Evolutionary conservation across 1,284 basidiomycete species (phyloP).

Genomic region (Apiotrichum siamense): DNA sequence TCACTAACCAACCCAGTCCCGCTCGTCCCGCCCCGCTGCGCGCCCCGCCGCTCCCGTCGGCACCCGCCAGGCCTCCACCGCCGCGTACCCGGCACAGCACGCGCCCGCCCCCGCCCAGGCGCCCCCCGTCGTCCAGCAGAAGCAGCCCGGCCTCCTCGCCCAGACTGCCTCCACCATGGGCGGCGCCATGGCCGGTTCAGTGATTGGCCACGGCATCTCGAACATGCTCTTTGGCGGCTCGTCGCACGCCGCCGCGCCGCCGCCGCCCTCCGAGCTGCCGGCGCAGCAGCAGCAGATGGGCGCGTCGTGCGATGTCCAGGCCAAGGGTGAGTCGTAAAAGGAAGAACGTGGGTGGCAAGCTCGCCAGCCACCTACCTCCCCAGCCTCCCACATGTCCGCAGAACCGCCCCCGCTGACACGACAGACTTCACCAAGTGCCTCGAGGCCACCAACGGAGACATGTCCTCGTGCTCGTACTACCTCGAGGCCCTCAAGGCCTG

Average conservation of each 20-base stretch:
- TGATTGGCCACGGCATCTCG: slow-evolving; percentile 54
- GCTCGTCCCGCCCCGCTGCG: slow-evolving; percentile 41
- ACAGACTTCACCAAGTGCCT: slow-evolving; percentile 53
- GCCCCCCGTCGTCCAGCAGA: slow-evolving; percentile 14
- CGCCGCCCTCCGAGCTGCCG: slow-evolving; percentile 42
- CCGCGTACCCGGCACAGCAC: slow-evolving; percentile 29
- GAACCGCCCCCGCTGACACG: neutral
- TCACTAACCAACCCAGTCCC: slow-evolving; percentile 20
- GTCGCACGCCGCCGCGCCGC: slow-evolving; percentile 34
- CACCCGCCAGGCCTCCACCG: slow-evolving; percentile 30
- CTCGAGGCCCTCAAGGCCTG: slow-evolving; percentile 52
- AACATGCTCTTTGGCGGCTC: slow-evolving; percentile 54
- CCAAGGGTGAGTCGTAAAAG: slow-evolving; percentile 48
- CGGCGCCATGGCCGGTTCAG: slow-evolving; percentile 52
- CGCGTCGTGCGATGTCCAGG: slow-evolving; percentile 52
- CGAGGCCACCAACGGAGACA: slow-evolving; percentile 52
- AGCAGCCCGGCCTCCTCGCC: slow-evolving; percentile 41
- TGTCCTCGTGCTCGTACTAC: slow-evolving; percentile 55
- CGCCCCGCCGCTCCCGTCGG: slow-evolving; percentile 25
- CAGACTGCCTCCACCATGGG: slow-evolving; percentile 54
- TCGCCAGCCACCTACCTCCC: neutral
- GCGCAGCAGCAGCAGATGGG: slow-evolving; percentile 30
- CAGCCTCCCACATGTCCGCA: neutral
- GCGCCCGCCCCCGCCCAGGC: slow-evolving; percentile 20
- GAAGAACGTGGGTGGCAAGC: neutral